phyloP scores from a whole-genome alignment of 73 alveolate genomes.

The Diophrys appendiculata region DNA sequence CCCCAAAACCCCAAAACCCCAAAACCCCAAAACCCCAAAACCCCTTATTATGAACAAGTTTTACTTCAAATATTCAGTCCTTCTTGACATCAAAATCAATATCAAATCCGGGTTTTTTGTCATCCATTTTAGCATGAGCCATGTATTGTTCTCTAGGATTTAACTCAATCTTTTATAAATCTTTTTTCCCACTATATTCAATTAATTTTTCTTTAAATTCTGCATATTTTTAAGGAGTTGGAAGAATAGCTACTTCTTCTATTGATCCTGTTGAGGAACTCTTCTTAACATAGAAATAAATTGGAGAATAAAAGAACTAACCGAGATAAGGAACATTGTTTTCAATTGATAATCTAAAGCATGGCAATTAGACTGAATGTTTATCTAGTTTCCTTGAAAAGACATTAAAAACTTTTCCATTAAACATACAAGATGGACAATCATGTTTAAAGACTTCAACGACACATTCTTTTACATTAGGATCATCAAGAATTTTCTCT shows the following conservation, averaged over 20 bases:
- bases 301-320: slow-evolving; percentile 58
- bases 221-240: slow-evolving; percentile 44
- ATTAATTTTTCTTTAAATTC: slow-evolving; percentile 17
- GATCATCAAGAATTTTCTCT: slow-evolving; percentile 37
- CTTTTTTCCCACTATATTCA: slow-evolving; percentile 22
- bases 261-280: slow-evolving; percentile 18
- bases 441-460: slow-evolving; percentile 68
- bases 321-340: slow-evolving; percentile 63
- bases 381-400: slow-evolving; percentile 59
- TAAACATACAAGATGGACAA: slow-evolving; percentile 65
- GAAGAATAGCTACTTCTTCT: slow-evolving; percentile 45
- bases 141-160: slow-evolving; percentile 44
- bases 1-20: no score
- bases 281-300: slow-evolving; percentile 54
- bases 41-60: no score
- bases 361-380: slow-evolving; percentile 48
- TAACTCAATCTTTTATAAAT: slow-evolving; percentile 25
- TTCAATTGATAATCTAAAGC: slow-evolving; percentile 52
- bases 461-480: slow-evolving; percentile 39
- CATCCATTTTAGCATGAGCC: slow-evolving; percentile 42
- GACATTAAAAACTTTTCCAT: slow-evolving; percentile 57
- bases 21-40: no score
- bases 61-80: no score
- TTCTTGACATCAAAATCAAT: slow-evolving; percentile 47
- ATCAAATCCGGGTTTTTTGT: slow-evolving; percentile 42